These are phyloP conservation scores for Xylariaceae sp. DNA, from an alignment of 2,329 filamentous ascomycete genomes.

Conservation along the genomic window DNA sequence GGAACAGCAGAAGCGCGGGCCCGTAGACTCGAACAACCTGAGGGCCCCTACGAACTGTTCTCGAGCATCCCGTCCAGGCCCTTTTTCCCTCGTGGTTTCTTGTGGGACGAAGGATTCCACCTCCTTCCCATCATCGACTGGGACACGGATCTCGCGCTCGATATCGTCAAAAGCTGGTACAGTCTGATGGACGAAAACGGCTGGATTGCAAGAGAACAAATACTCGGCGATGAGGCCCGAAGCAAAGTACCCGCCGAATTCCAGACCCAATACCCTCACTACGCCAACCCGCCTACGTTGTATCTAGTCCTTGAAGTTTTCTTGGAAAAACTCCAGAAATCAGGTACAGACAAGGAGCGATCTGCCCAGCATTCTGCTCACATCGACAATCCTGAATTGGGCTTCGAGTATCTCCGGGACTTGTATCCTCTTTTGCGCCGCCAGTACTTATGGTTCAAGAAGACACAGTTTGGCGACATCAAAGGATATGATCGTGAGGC, in stretches of 20 bases:
- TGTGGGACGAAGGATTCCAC: constrained; percentile 98
- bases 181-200: constrained; percentile 93
- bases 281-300: constrained; percentile 92
- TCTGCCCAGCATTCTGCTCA: constrained; percentile 55
- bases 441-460: constrained; percentile 93
- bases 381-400: constrained; percentile 48
- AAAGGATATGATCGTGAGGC: constrained; percentile 86
- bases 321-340: constrained; percentile 65
- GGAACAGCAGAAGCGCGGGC: constrained; percentile 75
- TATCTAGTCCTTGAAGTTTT: constrained; percentile 85
- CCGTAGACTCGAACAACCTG: constrained; percentile 60
- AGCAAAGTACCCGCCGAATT: constrained; percentile 94
- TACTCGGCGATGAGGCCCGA: constrained; percentile 82
- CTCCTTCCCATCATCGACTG: constrained; percentile 86
- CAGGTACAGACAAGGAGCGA: constrained; percentile 39
- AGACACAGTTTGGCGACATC: constrained; percentile 84
- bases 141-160: constrained; percentile 81
- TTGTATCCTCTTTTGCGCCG: constrained; percentile 67
- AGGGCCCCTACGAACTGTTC: constrained; percentile 83
- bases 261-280: constrained; percentile 92
- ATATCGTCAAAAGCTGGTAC: constrained; percentile 94
- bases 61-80: constrained; percentile 87
- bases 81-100: constrained; percentile 93
- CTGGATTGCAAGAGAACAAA: constrained; percentile 96
- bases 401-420: constrained; percentile 27